Evolutionary conservation across 352 stramenopile species (phyloP), one percentile per base, ranked within the genome.

Genomic region (Pythium dissotocum): DNA sequence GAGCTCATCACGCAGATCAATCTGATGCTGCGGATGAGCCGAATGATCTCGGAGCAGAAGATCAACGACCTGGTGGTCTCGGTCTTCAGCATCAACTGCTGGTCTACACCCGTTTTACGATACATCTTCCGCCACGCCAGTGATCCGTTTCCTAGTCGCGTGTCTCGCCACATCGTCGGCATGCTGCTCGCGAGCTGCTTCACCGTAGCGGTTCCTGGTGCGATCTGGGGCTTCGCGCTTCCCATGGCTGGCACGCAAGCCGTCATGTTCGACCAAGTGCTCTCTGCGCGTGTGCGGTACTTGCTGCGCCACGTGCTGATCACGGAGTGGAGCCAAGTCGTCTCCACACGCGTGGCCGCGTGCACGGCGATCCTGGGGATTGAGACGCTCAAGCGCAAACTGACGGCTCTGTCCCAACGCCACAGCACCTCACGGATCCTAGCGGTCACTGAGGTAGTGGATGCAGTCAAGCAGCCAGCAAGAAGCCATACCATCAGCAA

Each of bases 1-100:
- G 63, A 64, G 56, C 58, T 70, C 63, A 49, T 38, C 26, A 61
- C 63, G 35, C 63, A 60, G 56, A 54, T 55, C 48, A 32, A 52
- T 14, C 38, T 65, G 57, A 14, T 70, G 1, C 6, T 65, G 16
- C 35, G 49, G 35, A 65, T 65, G 46, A 65, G 35, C 64, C 38
- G 35, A 4, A 49, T 42, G 21, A 55, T 61, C 46, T 44, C 57
- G 5, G 56, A 56, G 56, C 21, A 16, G 6, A n/a, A 38, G 46
- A 48, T 65, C 36, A 70, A 60, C 49, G 18, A 60, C 33, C 38
- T 70, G 13, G 64, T 40, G 6, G 56, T 65, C 21, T 32, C 52
- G 2, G 49, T 65, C 1, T 60, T 65, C 48, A n/a, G n/a, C 6
- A 9, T 65, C 46, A 70, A 65, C 57, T 64, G 56, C 48, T 70